Percentiles rank a stretch among this genome's conserved stretches.
Evolutionary conservation across 1,284 basidiomycete species (phyloP).

Genomic region (Boletellus sp.): DNA sequence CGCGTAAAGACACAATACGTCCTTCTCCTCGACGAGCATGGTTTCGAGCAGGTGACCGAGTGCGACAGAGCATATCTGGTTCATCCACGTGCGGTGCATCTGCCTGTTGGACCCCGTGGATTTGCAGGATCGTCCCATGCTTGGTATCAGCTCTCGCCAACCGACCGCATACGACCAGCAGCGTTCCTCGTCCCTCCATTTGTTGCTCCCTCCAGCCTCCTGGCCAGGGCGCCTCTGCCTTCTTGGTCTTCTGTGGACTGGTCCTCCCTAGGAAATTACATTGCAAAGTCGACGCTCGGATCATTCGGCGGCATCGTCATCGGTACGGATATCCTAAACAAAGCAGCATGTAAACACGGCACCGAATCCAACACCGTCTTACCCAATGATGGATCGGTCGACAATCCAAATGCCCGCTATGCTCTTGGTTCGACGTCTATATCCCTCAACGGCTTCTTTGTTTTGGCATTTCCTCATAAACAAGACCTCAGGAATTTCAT

Average conservation of each 20-base stretch:
- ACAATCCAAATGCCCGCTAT: background rate
- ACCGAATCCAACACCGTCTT: background rate
- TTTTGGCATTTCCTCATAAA: conserved; percentile 37
- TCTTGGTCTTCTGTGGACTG: conserved; percentile 35
- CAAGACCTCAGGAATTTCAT: conserved; percentile 42
- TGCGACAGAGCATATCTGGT: conserved; percentile 37
- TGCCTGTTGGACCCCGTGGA: conserved; percentile 48
- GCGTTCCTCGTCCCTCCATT: conserved; percentile 58
- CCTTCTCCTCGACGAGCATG: conserved; percentile 48
- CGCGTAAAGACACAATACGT: conserved; percentile 46
- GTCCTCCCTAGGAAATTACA: conserved; percentile 39
- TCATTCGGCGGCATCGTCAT: conserved; percentile 27
- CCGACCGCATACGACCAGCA: conserved; percentile 34
- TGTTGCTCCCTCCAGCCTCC: conserved; percentile 33
- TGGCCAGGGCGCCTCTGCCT: conserved; percentile 23
- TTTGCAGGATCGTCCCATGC: conserved; percentile 25
- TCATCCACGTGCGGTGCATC: conserved; percentile 31
- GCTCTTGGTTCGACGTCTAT: background rate
- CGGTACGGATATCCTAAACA: conserved; percentile 11
- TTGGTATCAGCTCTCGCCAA: conserved; percentile 31
- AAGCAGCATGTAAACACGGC: background rate
- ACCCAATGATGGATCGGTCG: background rate
- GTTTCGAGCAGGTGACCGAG: conserved; percentile 32
- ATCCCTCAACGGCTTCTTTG: conserved; percentile 27
- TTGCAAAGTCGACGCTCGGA: conserved; percentile 12